Evolutionary conservation across 768 basidiomycete species (phyloP).

Genomic region (Lentinus tigrinus): DNA sequence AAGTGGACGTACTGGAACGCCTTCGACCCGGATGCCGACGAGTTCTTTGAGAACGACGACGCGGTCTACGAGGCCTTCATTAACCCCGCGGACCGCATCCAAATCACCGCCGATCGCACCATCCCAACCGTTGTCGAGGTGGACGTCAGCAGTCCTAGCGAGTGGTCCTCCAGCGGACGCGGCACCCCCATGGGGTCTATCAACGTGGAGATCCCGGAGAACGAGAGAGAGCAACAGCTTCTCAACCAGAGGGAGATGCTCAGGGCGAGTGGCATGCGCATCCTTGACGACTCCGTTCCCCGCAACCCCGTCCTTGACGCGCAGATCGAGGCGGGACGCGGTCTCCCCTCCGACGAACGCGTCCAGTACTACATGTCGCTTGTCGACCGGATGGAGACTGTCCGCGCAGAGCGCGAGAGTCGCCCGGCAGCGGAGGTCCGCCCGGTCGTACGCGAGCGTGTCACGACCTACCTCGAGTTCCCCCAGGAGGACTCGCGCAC

Average conservation of each 20-base stretch:
- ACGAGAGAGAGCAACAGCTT: conserved; percentile 3
- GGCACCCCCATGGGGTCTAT: conserved; percentile 50
- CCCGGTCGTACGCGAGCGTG: conserved; percentile 7
- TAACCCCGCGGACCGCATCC: conserved; percentile 26
- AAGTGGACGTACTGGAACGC: conserved; percentile 65
- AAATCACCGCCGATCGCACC: conserved; percentile 6
- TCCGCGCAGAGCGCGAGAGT: neutral
- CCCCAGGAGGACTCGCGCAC: conserved; percentile 10
- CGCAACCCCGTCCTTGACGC: conserved; percentile 10
- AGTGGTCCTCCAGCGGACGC: conserved; percentile 44
- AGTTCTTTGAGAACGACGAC: conserved; percentile 62
- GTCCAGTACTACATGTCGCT: conserved; percentile 5
- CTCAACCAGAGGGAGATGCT: neutral
- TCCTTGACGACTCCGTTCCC: neutral
- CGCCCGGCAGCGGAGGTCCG: neutral
- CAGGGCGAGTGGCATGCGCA: neutral
- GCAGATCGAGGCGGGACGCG: conserved; percentile 6
- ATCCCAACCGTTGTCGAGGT: neutral
- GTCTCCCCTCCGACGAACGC: neutral
- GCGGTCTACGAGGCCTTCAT: conserved; percentile 65
- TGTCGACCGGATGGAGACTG: neutral
- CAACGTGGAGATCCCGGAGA: conserved; percentile 39
- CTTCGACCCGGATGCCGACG: conserved; percentile 82
- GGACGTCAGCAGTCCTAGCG: conserved; percentile 35
- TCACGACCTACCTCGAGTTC: conserved; percentile 6